phyloP scores from a whole-genome alignment of 176 grass and related monocot species.

The Triticum timopheevii region DNA sequence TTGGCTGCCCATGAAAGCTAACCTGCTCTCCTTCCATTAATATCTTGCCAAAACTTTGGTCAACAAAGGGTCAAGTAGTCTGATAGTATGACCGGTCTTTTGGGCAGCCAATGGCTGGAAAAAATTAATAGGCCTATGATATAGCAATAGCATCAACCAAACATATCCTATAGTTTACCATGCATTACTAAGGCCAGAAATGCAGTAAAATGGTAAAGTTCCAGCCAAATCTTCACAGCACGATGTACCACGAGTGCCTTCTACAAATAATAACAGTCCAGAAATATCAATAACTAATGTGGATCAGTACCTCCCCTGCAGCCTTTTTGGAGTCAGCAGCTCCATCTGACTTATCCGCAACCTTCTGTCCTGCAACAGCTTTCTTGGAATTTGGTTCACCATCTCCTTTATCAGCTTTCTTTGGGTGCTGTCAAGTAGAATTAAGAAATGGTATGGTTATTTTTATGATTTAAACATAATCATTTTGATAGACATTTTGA shows the following conservation, averaged over 20 bases:
- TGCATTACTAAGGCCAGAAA: constrained; percentile 14
- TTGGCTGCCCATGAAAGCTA: not conserved
- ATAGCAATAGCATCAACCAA: not conserved
- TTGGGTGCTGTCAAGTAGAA: constrained; percentile 36
- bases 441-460: constrained; percentile 1
- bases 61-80: not conserved
- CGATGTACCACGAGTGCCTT: constrained; percentile 14
- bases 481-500: not conserved
- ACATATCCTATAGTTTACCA: not conserved
- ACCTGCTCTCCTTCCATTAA: not conserved
- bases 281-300: not conserved
- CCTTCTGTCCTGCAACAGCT: constrained; percentile 48
- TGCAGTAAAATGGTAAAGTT: constrained; percentile 5
- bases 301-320: constrained; percentile 38
- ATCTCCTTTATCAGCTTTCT: constrained; percentile 69
- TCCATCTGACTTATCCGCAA: constrained; percentile 45
- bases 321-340: constrained; percentile 44
- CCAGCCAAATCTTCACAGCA: not conserved
- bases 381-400: constrained; percentile 56
- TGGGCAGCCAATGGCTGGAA: not conserved
- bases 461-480: not conserved
- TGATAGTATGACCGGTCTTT: not conserved
- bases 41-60: not conserved
- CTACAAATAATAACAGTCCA: not conserved
- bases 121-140: not conserved